Percentiles rank a stretch among this genome's conserved stretches.
Conservation (phyloP, 345 rosid genomes). For the Psidium guajava region DNA sequence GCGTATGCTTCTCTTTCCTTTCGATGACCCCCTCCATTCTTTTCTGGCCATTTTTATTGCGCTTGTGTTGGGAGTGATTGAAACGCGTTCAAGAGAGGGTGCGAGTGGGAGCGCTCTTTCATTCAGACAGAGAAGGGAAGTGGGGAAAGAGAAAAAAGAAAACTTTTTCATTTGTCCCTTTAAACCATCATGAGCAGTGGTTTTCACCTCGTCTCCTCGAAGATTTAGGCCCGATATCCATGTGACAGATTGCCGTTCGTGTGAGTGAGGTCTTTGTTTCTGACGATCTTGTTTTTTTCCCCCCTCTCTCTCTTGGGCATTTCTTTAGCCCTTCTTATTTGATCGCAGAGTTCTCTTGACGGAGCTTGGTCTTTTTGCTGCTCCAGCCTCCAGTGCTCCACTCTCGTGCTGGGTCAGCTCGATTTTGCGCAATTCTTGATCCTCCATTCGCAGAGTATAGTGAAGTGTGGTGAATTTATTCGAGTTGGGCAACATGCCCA, state of each 20-base stretch:
- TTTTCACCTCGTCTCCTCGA: background rate
- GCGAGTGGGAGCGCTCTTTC: background rate
- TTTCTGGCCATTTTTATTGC: background rate
- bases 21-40: background rate
- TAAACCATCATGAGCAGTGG: background rate
- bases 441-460: background rate
- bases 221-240: background rate
- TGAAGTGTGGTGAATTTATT: too few relatives aligned
- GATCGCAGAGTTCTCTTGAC: background rate
- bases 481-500: slow-evolving; percentile 29
- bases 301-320: background rate
- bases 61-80: background rate
- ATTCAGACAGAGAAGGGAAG: background rate
- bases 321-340: background rate
- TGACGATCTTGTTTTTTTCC: too few relatives aligned
- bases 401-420: background rate
- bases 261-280: background rate
- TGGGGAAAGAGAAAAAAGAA: background rate
- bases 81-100: background rate
- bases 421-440: background rate
- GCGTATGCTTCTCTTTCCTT: background rate
- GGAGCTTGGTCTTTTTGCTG: background rate
- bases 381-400: too few relatives aligned
- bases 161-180: background rate
- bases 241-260: background rate